These are phyloP conservation scores for Kitagawia praeruptora DNA, from an alignment of 129 eudicot genomes.

Conservation along the genomic window DNA sequence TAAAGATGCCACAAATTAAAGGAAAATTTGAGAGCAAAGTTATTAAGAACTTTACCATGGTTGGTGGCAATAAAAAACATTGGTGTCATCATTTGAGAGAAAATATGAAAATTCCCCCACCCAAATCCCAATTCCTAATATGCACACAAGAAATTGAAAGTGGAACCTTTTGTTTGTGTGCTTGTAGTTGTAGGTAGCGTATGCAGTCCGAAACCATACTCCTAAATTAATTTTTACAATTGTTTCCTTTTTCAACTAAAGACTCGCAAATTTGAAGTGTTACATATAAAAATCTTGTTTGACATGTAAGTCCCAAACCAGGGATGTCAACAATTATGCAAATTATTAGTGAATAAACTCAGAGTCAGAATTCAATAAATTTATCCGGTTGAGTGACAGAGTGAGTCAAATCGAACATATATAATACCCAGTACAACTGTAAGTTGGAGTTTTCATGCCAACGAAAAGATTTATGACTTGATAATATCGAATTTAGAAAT, in stretches of 20 bases:
- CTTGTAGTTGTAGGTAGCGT: neutral
- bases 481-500: neutral
- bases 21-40: neutral
- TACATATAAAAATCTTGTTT: no score
- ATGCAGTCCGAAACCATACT: neutral
- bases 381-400: no score
- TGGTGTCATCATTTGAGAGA: neutral
- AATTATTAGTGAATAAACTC: no score
- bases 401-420: neutral
- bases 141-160: neutral
- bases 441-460: neutral
- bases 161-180: neutral
- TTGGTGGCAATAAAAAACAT: neutral
- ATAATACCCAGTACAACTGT: neutral
- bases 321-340: no score
- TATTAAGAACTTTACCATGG: neutral
- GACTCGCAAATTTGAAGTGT: neutral
- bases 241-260: neutral
- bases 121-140: neutral
- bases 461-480: neutral
- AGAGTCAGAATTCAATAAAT: no score
- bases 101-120: neutral
- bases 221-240: neutral
- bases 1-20: neutral
- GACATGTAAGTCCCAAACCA: no score